Percentiles rank a stretch among this genome's conserved stretches.
These are phyloP conservation scores for Calonectria leucothoes DNA, from an alignment of 2,329 filamentous ascomycete genomes.

Conservation along the genomic window DNA sequence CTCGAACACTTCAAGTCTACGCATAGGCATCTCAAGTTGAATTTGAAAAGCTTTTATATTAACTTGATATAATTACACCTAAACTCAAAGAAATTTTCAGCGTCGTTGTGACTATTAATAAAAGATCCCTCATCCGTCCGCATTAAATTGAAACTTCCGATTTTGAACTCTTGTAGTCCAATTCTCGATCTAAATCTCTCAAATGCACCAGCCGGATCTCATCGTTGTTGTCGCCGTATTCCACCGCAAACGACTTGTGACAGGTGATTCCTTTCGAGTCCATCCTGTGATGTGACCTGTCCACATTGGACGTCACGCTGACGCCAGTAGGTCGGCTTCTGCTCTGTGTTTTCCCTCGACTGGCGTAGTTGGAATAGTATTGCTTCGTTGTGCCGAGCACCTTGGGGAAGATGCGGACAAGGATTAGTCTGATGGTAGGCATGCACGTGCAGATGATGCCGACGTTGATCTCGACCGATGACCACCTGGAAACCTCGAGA, in stretches of 20 bases:
- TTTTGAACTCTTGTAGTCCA: slow-evolving; percentile 26
- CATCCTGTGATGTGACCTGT: slow-evolving; percentile 28
- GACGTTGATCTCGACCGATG: slow-evolving; percentile 52
- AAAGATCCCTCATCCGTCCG: neutral
- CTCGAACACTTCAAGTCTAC: neutral
- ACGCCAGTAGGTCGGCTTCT: slow-evolving; percentile 29
- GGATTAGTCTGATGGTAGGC: slow-evolving; percentile 49
- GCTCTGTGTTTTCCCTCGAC: slow-evolving; percentile 17
- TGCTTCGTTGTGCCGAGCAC: slow-evolving; percentile 44
- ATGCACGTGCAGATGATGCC: slow-evolving; percentile 54
- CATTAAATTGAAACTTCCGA: slow-evolving; percentile 34
- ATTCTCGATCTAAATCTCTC: slow-evolving; percentile 36
- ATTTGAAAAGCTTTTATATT: neutral
- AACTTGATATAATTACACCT: neutral
- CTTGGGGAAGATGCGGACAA: slow-evolving; percentile 53
- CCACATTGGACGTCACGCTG: slow-evolving; percentile 39
- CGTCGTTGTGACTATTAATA: neutral
- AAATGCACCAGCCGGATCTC: slow-evolving; percentile 47
- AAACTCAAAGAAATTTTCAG: neutral
- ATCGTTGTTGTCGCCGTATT: slow-evolving; percentile 46
- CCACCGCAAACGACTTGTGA: slow-evolving; percentile 49
- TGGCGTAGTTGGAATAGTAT: slow-evolving; percentile 42
- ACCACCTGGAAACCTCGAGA: slow-evolving; percentile 49
- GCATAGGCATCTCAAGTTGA: accelerated
- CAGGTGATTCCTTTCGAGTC: slow-evolving; percentile 45